A percentile compares a stretch with the other conserved stretches of the same genome.
Conservation (phyloP, 225 moss, liverwort and hornwort species). For the Bryum argenteum region DNA sequence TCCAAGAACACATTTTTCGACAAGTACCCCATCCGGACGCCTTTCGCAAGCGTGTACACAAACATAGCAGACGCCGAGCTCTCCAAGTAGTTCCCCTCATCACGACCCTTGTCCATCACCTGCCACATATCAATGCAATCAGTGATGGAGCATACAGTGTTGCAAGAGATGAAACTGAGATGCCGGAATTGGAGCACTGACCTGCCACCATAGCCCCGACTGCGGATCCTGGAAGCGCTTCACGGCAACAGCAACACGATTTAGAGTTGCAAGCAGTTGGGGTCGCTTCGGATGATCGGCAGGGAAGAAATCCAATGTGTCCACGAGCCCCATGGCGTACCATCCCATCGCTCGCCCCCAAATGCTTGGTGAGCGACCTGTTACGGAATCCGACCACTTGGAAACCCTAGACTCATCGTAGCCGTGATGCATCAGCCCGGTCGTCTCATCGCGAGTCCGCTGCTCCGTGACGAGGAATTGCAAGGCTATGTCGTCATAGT, state of each 20-base stretch:
- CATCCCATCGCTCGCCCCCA: conserved; percentile 71
- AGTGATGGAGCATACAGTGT: too few species aligned
- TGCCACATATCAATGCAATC: conserved; percentile 44
- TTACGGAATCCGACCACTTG: conserved; percentile 53
- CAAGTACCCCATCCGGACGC: conserved; percentile 58
- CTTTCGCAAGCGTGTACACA: conserved; percentile 66
- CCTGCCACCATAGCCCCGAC: conserved; percentile 76
- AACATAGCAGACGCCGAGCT: conserved; percentile 66
- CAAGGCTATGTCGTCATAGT: conserved; percentile 61
- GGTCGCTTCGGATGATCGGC: conserved; percentile 38
- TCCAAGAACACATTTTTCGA: conserved; percentile 28
- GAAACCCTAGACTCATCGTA: conserved; percentile 68
- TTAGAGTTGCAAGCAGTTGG: conserved; percentile 41
- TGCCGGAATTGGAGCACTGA: conserved; percentile 33
- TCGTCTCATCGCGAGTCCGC: conserved; percentile 39
- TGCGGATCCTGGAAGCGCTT: conserved; percentile 50
- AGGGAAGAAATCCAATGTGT: conserved; percentile 66
- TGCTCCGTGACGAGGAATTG: conserved; percentile 61
- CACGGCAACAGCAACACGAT: conserved; percentile 49
- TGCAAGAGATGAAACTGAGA: too few species aligned
- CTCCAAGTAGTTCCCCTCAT: conserved; percentile 61
- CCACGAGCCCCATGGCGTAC: conserved; percentile 63
- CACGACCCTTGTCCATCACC: conserved; percentile 62
- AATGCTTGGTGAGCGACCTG: conserved; percentile 59
- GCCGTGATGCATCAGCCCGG: conserved; percentile 68